Evolutionary conservation across 2,329 filamentous ascomycete species (phyloP).

Genomic region (Nemania sp.): DNA sequence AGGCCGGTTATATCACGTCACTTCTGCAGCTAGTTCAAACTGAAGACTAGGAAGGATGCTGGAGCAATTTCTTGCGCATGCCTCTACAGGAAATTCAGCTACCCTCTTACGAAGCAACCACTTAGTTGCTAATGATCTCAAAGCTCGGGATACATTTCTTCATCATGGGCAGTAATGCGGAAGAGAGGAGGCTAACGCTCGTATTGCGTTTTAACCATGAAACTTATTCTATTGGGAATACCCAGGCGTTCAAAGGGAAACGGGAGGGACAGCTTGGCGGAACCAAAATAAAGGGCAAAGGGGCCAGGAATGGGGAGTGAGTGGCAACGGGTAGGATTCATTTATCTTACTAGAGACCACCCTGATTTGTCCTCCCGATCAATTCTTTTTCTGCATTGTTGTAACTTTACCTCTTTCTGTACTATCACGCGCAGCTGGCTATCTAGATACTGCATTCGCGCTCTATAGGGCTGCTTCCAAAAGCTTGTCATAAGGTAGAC

Average conservation of each 20-base stretch:
- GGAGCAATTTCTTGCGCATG: background rate
- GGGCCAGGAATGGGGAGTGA: slow-evolving; percentile 1
- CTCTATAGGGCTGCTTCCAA: background rate
- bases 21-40: slow-evolving; percentile 44
- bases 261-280: slow-evolving; percentile 17
- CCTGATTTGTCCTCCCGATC: background rate
- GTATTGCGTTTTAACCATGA: slow-evolving; percentile 16
- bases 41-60: slow-evolving; percentile 29
- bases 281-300: slow-evolving; percentile 25
- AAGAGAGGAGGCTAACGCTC: background rate
- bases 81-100: background rate
- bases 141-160: background rate
- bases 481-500: slow-evolving; percentile 8
- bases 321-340: slow-evolving; percentile 9
- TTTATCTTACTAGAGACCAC: slow-evolving; percentile 15
- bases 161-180: background rate
- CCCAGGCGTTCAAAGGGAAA: slow-evolving; percentile 43
- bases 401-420: slow-evolving; percentile 28
- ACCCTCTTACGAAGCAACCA: background rate
- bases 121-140: background rate
- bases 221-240: slow-evolving; percentile 38
- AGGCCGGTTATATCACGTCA: slow-evolving; percentile 42
- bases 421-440: slow-evolving; percentile 23
- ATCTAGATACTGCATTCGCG: slow-evolving; percentile 16
- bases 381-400: slow-evolving; percentile 12